Conservation (phyloP, 2,329 filamentous ascomycete genomes). For the Cladosporium cucumerinum region DNA sequence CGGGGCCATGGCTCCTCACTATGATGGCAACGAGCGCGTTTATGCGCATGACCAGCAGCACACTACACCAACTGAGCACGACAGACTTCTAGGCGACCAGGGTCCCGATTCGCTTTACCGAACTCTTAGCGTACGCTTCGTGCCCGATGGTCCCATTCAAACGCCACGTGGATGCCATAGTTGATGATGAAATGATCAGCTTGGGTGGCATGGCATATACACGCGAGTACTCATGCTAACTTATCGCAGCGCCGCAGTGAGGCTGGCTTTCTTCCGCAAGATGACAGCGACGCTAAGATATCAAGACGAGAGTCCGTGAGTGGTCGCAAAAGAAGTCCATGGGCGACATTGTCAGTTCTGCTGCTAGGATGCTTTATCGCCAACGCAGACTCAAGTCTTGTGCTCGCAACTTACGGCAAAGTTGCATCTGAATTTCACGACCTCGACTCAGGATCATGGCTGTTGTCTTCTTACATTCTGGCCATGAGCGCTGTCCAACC, state of each 20-base stretch:
- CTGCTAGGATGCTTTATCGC: constrained; percentile 60
- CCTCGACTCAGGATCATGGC: constrained; percentile 42
- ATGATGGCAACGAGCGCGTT: not conserved
- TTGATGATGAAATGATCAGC: not conserved
- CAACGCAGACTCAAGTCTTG: constrained; percentile 61
- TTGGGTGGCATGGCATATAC: not conserved
- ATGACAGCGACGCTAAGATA: constrained; percentile 25
- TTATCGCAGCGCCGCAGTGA: constrained; percentile 18
- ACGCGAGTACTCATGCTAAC: not conserved
- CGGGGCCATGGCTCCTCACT: not conserved
- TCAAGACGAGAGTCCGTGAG: constrained; percentile 15
- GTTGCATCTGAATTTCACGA: constrained; percentile 47
- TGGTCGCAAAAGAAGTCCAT: constrained; percentile 20
- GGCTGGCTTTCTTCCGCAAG: constrained; percentile 22
- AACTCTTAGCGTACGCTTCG: constrained; percentile 22
- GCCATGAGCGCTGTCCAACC: constrained; percentile 42
- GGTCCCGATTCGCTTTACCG: constrained; percentile 20
- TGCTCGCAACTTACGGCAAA: constrained; percentile 63
- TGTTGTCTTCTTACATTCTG: constrained; percentile 44
- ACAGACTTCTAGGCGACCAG: constrained; percentile 15
- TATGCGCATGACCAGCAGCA: not conserved
- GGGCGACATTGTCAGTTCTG: constrained; percentile 31
- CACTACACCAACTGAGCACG: not conserved
- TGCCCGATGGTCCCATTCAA: not conserved
- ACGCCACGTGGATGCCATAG: not conserved